Conservation (phyloP, 2,329 filamentous ascomycete species). For the Alternaria novae-zelandiae region DNA sequence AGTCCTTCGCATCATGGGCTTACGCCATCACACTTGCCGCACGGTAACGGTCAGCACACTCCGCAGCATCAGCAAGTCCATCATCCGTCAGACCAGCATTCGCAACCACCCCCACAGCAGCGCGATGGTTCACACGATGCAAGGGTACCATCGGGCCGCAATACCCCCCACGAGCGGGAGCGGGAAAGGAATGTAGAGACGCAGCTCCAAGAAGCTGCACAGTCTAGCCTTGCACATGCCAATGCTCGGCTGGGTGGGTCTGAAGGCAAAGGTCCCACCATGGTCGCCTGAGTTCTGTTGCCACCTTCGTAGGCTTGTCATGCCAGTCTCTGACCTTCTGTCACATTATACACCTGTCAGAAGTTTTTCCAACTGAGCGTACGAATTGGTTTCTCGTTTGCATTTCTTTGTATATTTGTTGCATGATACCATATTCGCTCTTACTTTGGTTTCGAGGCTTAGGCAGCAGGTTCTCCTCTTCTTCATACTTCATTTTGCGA, state of each 20-base stretch:
- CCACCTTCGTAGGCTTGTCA: not conserved
- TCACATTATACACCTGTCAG: not conserved
- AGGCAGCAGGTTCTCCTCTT: not conserved
- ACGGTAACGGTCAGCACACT: slow-evolving; percentile 26
- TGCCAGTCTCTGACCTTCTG: not conserved
- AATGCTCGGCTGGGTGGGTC: slow-evolving; percentile 20
- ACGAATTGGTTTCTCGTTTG: not conserved
- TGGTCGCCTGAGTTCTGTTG: slow-evolving; percentile 29
- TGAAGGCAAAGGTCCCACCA: slow-evolving; percentile 22
- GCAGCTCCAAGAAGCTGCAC: slow-evolving; percentile 44
- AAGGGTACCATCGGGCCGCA: slow-evolving; percentile 20
- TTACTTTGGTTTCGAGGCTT: not conserved
- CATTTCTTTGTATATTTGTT: slow-evolving; percentile 1
- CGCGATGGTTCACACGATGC: slow-evolving; percentile 24
- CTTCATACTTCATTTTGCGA: not conserved
- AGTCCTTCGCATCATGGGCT: slow-evolving; percentile 33
- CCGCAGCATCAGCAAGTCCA: slow-evolving; percentile 24
- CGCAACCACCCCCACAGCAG: slow-evolving; percentile 3
- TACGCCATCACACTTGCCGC: slow-evolving; percentile 25
- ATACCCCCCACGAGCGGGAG: slow-evolving; percentile 33
- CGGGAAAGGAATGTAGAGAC: slow-evolving; percentile 32
- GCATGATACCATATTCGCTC: slow-evolving; percentile 2
- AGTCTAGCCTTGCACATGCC: slow-evolving; percentile 41
- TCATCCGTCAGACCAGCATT: not conserved
- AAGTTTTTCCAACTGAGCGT: not conserved